Percentiles rank a stretch among this genome's conserved stretches.
These are phyloP conservation scores for Osmanthus fragrans DNA, from an alignment of 257 asterid genomes.

Conservation along the genomic window DNA sequence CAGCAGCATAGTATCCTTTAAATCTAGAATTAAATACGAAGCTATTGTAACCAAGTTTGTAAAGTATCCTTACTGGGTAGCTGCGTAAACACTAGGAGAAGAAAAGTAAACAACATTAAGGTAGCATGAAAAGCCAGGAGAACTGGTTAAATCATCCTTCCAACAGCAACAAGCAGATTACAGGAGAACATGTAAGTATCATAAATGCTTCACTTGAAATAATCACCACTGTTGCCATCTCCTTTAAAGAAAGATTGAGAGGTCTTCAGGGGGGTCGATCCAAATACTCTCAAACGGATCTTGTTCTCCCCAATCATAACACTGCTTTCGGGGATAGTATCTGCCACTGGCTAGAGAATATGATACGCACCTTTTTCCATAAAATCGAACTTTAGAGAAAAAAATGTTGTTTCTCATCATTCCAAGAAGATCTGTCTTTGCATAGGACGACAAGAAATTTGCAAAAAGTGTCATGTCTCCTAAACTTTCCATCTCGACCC, in stretches of 20 bases:
- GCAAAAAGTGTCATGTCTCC: constrained; percentile 79
- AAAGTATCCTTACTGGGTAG: constrained; percentile 17
- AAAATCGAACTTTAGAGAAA: constrained; percentile 79
- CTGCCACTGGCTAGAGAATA: constrained; percentile 61
- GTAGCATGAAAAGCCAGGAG: constrained; percentile 8
- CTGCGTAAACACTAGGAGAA: not conserved
- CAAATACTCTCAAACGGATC: constrained; percentile 77
- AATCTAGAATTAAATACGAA: not conserved
- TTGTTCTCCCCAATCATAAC: constrained; percentile 81
- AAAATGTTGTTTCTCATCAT: constrained; percentile 71
- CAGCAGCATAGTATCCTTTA: not conserved
- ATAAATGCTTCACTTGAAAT: constrained; percentile 2
- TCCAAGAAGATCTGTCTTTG: constrained; percentile 79
- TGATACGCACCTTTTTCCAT: constrained; percentile 63
- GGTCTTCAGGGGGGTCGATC: constrained; percentile 92
- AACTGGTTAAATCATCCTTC: not conserved
- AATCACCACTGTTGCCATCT: not conserved
- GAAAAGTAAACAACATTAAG: constrained; percentile 15
- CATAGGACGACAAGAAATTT: constrained; percentile 76
- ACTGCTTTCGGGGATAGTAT: constrained; percentile 80
- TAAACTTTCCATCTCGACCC: constrained; percentile 68
- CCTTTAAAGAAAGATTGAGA: constrained; percentile 45
- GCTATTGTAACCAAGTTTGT: constrained; percentile 10
- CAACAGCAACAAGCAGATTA: constrained; percentile 8
- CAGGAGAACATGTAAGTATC: not conserved